Conservation (phyloP, 2,329 filamentous ascomycete genomes). For the Catunica adiposa region DNA sequence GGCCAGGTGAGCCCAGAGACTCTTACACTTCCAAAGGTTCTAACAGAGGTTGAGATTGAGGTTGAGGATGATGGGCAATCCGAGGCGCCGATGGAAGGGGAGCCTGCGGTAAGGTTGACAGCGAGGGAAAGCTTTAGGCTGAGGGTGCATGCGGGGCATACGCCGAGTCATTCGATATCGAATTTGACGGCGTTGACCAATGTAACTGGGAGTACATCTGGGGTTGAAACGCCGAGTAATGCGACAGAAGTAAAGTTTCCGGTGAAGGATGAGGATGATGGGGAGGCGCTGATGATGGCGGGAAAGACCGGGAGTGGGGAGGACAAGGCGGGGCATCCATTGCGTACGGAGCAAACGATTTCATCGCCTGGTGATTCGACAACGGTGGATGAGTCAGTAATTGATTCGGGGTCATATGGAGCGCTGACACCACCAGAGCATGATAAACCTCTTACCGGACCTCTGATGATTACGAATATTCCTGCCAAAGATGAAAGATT, state of each 20-base stretch:
- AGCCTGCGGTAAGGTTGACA: slow-evolving; percentile 30
- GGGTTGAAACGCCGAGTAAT: slow-evolving; percentile 9
- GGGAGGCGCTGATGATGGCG: no score
- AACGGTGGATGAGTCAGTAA: not conserved
- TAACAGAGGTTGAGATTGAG: not conserved
- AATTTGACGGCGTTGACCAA: slow-evolving; percentile 25
- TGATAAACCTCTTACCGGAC: slow-evolving; percentile 33
- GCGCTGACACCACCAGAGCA: slow-evolving; percentile 25
- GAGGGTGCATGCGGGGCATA: slow-evolving; percentile 47
- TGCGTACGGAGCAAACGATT: not conserved
- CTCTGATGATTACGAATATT: slow-evolving; percentile 38
- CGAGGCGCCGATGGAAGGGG: slow-evolving; percentile 17
- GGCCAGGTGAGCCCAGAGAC: no score
- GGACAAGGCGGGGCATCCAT: not conserved
- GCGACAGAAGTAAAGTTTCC: slow-evolving; percentile 4
- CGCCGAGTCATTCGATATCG: slow-evolving; percentile 43
- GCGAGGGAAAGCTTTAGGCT: slow-evolving; percentile 35
- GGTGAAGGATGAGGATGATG: not conserved
- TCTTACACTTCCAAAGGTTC: not conserved
- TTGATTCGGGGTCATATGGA: not conserved
- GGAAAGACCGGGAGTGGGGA: no score
- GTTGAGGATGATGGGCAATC: not conserved
- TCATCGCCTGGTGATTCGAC: not conserved
- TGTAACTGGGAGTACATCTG: slow-evolving; percentile 9
- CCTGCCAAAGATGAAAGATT: slow-evolving; percentile 40